phyloP scores from a whole-genome alignment of 345 rosid species.

The Eucalyptus pauciflora region DNA sequence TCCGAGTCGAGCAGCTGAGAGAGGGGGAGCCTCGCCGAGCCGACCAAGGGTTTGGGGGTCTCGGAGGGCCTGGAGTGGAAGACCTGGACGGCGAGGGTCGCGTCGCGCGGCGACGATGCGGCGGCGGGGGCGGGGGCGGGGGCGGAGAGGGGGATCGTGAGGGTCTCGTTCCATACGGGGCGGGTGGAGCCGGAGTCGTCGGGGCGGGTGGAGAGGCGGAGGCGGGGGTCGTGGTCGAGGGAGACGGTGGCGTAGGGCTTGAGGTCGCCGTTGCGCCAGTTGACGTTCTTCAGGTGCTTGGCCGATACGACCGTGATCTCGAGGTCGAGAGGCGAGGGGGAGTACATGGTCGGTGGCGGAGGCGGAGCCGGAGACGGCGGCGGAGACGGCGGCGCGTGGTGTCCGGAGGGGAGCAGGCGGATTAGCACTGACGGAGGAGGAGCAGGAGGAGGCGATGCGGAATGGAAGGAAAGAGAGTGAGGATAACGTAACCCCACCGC shows the following conservation, averaged over 20 bases:
- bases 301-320: slow-evolving; percentile 42
- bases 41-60: slow-evolving; percentile 42
- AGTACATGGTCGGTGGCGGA: slow-evolving; percentile 9
- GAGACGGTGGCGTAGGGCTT: slow-evolving; percentile 42
- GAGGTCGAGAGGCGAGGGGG: slow-evolving; percentile 20
- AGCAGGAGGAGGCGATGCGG: background rate
- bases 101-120: background rate
- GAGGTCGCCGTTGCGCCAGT: slow-evolving; percentile 35
- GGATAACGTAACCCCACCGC: background rate
- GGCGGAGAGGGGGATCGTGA: slow-evolving; percentile 1
- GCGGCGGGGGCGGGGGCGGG: background rate
- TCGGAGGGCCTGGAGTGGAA: slow-evolving; percentile 50
- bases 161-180: slow-evolving; percentile 13
- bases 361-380: background rate
- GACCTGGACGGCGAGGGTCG: slow-evolving; percentile 32
- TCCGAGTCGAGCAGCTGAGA: slow-evolving; percentile 8
- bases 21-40: slow-evolving; percentile 24
- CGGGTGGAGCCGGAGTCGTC: slow-evolving; percentile 6
- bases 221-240: slow-evolving; percentile 37
- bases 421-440: background rate
- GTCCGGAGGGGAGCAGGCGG: background rate
- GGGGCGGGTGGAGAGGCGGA: slow-evolving; percentile 30
- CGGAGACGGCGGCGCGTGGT: background rate
- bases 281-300: slow-evolving; percentile 54
- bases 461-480: background rate